Evolutionary conservation across 805 yeast species (phyloP).

Genomic region (Cyberlindnera petersonii): DNA sequence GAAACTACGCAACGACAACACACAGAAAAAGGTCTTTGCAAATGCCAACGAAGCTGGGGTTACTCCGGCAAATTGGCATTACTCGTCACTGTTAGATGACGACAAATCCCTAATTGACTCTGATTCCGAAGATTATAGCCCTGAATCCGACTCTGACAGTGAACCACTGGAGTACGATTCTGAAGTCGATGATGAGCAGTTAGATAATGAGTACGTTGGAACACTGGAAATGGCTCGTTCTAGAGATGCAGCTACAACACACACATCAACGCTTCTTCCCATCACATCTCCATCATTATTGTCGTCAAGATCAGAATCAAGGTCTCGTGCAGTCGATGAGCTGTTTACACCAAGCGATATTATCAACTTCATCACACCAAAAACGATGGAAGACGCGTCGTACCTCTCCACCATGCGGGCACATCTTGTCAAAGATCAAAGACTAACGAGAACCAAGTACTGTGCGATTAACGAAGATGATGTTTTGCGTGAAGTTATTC

Average conservation of each 20-base stretch:
- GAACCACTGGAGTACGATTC: constrained; percentile 33
- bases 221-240: constrained; percentile 15
- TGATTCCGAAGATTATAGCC: constrained; percentile 30
- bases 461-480: constrained; percentile 28
- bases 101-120: constrained; percentile 24
- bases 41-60: no score
- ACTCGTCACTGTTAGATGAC: constrained; percentile 3
- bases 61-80: neutral
- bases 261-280: neutral
- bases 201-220: constrained; percentile 14
- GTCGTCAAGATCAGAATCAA: neutral
- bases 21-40: neutral
- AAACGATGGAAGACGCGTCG: constrained; percentile 21
- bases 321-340: constrained; percentile 16
- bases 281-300: neutral
- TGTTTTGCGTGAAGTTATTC: constrained; percentile 28
- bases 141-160: constrained; percentile 26
- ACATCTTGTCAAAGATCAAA: constrained; percentile 22
- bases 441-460: constrained; percentile 35
- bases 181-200: constrained; percentile 27
- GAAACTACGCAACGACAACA: constrained; percentile 3
- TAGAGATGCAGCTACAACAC: constrained; percentile 2
- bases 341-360: constrained; percentile 21
- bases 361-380: constrained; percentile 30
- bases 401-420: constrained; percentile 12